phyloP scores from a whole-genome alignment of 2,329 filamentous ascomycete genomes.

The Teratosphaeriaceae sp. region DNA sequence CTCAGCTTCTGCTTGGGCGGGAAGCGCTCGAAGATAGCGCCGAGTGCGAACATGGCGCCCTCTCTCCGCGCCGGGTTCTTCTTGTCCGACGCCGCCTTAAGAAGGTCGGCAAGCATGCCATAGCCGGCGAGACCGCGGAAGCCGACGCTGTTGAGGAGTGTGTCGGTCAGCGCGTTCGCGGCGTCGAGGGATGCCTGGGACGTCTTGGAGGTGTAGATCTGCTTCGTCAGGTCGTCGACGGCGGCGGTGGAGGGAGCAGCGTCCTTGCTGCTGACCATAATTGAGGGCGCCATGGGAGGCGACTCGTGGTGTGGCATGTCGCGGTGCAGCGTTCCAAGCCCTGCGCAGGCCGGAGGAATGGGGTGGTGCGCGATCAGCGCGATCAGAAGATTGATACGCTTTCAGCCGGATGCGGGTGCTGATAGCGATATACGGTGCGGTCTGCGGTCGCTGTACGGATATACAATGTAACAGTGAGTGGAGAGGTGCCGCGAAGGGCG shows the following conservation, averaged over 20 bases:
- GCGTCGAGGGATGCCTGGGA: slow-evolving; percentile 54
- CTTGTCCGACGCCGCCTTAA: slow-evolving; percentile 84
- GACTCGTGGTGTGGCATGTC: slow-evolving; percentile 46
- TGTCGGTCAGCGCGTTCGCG: slow-evolving; percentile 57
- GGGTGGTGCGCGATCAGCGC: background rate
- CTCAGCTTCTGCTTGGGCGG: slow-evolving; percentile 74
- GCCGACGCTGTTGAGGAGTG: slow-evolving; percentile 59
- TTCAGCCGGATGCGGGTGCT: background rate
- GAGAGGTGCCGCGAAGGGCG: slow-evolving; percentile 1
- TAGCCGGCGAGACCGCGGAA: slow-evolving; percentile 57
- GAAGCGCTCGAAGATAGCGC: slow-evolving; percentile 87
- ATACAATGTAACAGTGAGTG: too few species aligned
- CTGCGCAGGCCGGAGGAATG: background rate
- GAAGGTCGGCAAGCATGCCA: slow-evolving; percentile 56
- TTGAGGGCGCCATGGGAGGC: slow-evolving; percentile 40
- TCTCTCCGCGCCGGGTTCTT: slow-evolving; percentile 91
- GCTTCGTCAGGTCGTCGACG: slow-evolving; percentile 35
- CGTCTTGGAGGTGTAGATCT: slow-evolving; percentile 44
- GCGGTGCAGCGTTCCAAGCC: background rate
- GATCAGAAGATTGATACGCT: background rate
- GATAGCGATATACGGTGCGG: background rate
- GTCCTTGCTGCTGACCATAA: slow-evolving; percentile 40
- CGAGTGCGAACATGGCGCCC: slow-evolving; percentile 89
- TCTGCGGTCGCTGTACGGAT: background rate
- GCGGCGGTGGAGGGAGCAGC: slow-evolving; percentile 42